Evolutionary conservation across 202 grass and related monocot species (phyloP).

Genomic region (Elaeis oleifera): DNA sequence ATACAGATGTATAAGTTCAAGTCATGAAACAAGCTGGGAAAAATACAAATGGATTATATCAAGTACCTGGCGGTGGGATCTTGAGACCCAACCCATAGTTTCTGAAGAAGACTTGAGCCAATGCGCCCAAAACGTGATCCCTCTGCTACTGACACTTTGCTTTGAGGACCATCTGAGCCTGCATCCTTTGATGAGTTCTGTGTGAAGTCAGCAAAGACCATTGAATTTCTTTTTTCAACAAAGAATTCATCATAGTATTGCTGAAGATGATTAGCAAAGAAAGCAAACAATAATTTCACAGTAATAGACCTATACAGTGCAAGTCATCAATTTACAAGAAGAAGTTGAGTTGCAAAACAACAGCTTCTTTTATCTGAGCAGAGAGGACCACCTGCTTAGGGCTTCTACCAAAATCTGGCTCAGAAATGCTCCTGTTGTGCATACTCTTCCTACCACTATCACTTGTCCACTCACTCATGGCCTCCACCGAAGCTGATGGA

Average conservation of each 20-base stretch:
- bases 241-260: too few relatives aligned
- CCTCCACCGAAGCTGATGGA: slow-evolving; percentile 52
- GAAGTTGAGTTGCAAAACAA: too few relatives aligned
- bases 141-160: slow-evolving; percentile 32
- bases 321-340: too few relatives aligned
- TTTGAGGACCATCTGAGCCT: slow-evolving; percentile 41
- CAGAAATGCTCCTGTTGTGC: slow-evolving; percentile 91
- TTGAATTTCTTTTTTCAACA: too few relatives aligned
- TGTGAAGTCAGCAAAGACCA: slow-evolving; percentile 6
- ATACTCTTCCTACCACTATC: slow-evolving; percentile 38
- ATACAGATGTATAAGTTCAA: slow-evolving; percentile 5
- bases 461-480: slow-evolving; percentile 33
- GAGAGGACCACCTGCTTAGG: slow-evolving; percentile 56
- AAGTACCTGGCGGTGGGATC: slow-evolving; percentile 73
- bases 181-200: slow-evolving; percentile 42
- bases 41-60: slow-evolving; percentile 14
- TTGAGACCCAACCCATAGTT: slow-evolving; percentile 75
- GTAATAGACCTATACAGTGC: too few relatives aligned
- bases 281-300: too few relatives aligned
- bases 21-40: not conserved
- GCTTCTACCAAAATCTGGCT: slow-evolving; percentile 80
- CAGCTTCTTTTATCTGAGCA: not conserved
- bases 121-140: slow-evolving; percentile 80
- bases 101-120: slow-evolving; percentile 59
- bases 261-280: too few relatives aligned